Evolutionary conservation across 306 rosid species (phyloP), one percentile per base, ranked within the genome.

Genomic region (Vicia faba): DNA sequence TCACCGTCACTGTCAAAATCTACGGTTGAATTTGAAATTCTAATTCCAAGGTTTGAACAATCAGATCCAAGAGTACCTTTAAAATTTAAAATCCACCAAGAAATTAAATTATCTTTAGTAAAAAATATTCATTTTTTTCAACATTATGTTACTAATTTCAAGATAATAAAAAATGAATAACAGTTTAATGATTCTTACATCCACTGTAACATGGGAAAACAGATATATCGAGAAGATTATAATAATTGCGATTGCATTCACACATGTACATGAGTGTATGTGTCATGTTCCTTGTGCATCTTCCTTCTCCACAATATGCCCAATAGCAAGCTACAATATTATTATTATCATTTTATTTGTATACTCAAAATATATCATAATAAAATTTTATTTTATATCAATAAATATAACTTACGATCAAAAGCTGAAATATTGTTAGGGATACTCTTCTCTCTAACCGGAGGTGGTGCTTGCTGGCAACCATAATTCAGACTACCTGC

Each of bases 291-390:
- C 29, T 70, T 0, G 8, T 38, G 76, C 98, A 89, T 1, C 0
- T 19, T 2, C 96, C 98, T 66, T 75, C 85, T 26, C 98, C 98
- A 68, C 98, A 92, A 55, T 92, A 92, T 0, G 79, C 85, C 92
- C 91, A 89, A 73, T 74, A 74, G 83, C 98, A 92, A 72, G 95
- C 96, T 92, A 56, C 54, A 46, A 19, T 31, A 14, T 60, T 36
- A 19, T 51, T 70, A 9, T 15, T 69, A 20, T 20, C 23, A 20
- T 20, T 20, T 20, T 20, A 20, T 26, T 8, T 8, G 5, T 2
- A 14, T 39, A 16, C 29, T 29, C 14, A 59, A 70, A 46, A 8
- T 2, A 19, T 36, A 38, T 46, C 3, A 7, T 18, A 14, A 11
- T 56, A 18, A 44, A 15, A 18, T 51, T 53, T 8, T 11, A 5